Base-by-base conservation (phyloP, 208 protist genomes). In the Leishmania arabica region DNA sequence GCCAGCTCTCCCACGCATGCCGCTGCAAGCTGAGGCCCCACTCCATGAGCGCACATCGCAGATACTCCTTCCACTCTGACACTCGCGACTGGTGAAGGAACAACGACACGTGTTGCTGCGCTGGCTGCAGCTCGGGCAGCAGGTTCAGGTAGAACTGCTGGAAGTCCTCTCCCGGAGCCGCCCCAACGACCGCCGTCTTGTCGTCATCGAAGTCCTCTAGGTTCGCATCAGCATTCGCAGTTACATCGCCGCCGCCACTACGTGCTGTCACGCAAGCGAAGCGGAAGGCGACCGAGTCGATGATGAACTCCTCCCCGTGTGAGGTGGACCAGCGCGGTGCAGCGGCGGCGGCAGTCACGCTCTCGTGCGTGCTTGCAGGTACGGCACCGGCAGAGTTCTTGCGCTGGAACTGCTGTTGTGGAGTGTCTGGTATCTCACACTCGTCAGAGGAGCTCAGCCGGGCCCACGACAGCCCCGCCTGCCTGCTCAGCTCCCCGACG, bases 11-110 rank as follows among this genome's bases (percentile, higher is more conserved):
- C 42, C 73, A 78, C 11, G 85, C 70, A 64, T 84, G 69, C 62
- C 60, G 72, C 65, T 84, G 89, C 54, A 92, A 78, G 69, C 51
- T 40, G 31, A 92, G 77, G n/a, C 86, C 80, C 89, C 89, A 92
- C 53, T 92, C 81, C 40, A 92, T 79, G 53, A 92, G 83, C 15
- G 58, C 68, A 75, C 45, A 53, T 37, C 82, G 80, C 34, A 96
- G 87, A 34, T 79, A 31, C 13, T 82, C 76, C 40, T 81, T 81
- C 87, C 87, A 90, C 64, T 77, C 54, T 42, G 34, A 40, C 40
- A 88, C 69, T 65, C 94, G 91, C 17, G 76, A 27, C 15, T 89
- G 90, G 47, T 91, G 62, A 75, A 89, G 77, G 34, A 87, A 80
- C 40, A 88, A 75, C 78, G 86, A 90, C 4, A 74, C 87, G 11